These are phyloP conservation scores for Chionographis japonica DNA, from an alignment of 106 monocot species.

Conservation along the genomic window DNA sequence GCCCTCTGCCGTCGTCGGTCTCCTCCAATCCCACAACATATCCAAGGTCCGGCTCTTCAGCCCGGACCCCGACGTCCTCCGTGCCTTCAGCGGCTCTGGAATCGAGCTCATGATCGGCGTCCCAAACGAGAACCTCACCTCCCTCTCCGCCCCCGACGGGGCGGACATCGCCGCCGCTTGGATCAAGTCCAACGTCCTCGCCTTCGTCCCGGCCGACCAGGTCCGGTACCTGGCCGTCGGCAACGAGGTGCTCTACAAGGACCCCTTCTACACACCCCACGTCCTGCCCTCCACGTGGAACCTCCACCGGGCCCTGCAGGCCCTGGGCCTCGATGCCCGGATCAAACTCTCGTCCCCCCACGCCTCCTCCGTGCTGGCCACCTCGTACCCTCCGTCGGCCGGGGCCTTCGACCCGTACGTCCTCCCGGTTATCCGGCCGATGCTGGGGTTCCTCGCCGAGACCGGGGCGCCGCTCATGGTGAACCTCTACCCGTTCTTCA, in stretches of 20 bases:
- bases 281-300: slow-evolving; percentile 37
- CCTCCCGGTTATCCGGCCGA: slow-evolving; percentile 13
- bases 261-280: slow-evolving; percentile 32
- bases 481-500: slow-evolving; percentile 44
- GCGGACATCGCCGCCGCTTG: slow-evolving; percentile 19
- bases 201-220: slow-evolving; percentile 15
- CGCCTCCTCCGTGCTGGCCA: slow-evolving; percentile 25
- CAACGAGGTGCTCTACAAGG: slow-evolving; percentile 41
- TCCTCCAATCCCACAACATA: slow-evolving; percentile 11
- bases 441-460: slow-evolving; percentile 29
- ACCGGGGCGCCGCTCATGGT: slow-evolving; percentile 45
- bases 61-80: slow-evolving; percentile 9
- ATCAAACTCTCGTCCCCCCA: slow-evolving; percentile 43
- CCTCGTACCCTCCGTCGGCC: slow-evolving; percentile 26
- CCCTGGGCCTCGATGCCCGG: slow-evolving; percentile 12
- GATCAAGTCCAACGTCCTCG: slow-evolving; percentile 24
- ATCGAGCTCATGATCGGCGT: slow-evolving; percentile 24
- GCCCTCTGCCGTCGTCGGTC: neutral
- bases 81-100: slow-evolving; percentile 9
- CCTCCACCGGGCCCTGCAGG: slow-evolving; percentile 25
- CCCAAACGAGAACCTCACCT: slow-evolving; percentile 38
- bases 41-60: slow-evolving; percentile 22
- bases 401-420: slow-evolving; percentile 17
- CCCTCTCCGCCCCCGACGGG: slow-evolving; percentile 7
- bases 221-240: slow-evolving; percentile 42